Evolutionary conservation across 176 grass and related monocot genomes (phyloP).

Genomic region (Secale cereale): DNA sequence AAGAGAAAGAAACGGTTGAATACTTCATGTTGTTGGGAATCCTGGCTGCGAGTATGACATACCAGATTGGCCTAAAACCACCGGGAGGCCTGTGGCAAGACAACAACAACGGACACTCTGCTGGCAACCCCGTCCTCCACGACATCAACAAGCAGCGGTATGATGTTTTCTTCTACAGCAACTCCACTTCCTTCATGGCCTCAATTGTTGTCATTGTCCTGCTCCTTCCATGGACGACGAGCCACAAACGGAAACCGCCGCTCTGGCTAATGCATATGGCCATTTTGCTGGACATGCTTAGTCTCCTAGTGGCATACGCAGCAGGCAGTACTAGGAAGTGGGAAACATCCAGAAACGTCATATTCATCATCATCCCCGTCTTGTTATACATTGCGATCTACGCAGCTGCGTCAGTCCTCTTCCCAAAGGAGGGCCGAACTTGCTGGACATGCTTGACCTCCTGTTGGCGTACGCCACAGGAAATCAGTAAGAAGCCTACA

Average conservation of each 20-base stretch:
- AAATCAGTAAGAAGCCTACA: too few relatives aligned
- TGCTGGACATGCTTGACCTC: too few relatives aligned
- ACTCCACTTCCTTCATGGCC: too few relatives aligned
- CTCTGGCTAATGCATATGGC: background rate
- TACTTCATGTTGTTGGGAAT: background rate
- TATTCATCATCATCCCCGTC: background rate
- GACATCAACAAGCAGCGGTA: too few relatives aligned
- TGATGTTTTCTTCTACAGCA: too few relatives aligned
- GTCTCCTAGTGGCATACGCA: conserved; percentile 26
- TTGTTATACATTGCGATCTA: background rate
- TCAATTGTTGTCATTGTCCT: too few relatives aligned
- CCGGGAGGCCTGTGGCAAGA: background rate
- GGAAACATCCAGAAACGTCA: background rate
- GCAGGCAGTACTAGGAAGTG: conserved; percentile 12
- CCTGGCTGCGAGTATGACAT: background rate
- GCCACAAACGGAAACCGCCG: background rate
- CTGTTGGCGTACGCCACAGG: background rate
- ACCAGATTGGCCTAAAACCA: background rate
- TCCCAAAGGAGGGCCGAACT: background rate
- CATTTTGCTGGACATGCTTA: conserved; percentile 9
- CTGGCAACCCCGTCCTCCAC: background rate
- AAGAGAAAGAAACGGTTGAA: background rate
- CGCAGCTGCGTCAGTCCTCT: background rate
- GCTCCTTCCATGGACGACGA: background rate
- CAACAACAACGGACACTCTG: background rate